A percentile compares a stretch with the other conserved stretches of the same genome.
phyloP scores from a whole-genome alignment of 441 rosid species.

The Erodium trifolium region DNA sequence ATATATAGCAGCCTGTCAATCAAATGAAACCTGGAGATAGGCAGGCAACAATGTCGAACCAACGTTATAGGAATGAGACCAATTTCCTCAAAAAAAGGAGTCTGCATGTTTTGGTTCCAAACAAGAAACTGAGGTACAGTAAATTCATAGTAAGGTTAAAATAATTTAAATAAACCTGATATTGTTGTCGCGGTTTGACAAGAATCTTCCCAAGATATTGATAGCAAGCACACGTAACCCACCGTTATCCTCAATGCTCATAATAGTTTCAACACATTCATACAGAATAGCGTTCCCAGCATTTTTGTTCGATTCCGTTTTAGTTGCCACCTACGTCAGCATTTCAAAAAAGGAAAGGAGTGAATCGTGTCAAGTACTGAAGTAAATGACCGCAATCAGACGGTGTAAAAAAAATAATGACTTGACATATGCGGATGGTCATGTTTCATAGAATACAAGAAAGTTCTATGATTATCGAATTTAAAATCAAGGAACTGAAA shows the following conservation, averaged over 20 bases:
- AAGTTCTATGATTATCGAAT: neutral
- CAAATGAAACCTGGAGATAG: too few species aligned
- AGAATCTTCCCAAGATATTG: conserved; percentile 92
- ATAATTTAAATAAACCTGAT: conserved; percentile 49
- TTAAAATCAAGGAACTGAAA: neutral
- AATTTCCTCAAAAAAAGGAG: too few species aligned
- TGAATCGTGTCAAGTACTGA: conserved; percentile 10
- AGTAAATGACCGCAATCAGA: conserved; percentile 9
- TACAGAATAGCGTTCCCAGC: conserved; percentile 97
- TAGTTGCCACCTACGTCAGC: conserved; percentile 82
- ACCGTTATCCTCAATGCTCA: conserved; percentile 94
- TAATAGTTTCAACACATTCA: conserved; percentile 94
- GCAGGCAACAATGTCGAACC: too few species aligned
- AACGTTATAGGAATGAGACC: too few species aligned
- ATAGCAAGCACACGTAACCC: conserved; percentile 99
- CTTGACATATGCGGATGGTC: neutral
- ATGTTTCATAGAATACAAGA: neutral
- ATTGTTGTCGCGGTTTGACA: conserved; percentile 98
- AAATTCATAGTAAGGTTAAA: neutral
- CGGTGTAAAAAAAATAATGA: neutral
- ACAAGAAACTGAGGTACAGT: conserved; percentile 1
- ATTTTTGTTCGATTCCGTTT: conserved; percentile 95
- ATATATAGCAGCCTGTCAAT: too few species aligned
- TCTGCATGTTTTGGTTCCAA: neutral
- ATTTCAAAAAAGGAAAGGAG: conserved; percentile 20